Base-by-base conservation (phyloP, 768 basidiomycete species). In the Termitomyces sp. region DNA sequence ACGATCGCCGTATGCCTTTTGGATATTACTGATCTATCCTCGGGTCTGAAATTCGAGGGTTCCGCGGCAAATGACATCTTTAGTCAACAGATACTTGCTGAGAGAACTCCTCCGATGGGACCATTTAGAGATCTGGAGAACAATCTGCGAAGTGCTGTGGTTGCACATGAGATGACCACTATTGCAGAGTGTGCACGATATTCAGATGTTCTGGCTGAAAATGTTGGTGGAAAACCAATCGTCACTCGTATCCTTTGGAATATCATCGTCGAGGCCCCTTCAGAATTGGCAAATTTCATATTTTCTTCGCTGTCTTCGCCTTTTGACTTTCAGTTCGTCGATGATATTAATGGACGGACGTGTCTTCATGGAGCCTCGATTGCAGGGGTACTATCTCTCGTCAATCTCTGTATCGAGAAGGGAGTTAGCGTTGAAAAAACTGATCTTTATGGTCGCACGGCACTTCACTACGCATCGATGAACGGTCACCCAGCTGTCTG, bases 191-290 rank as follows among this genome's bases (percentile, higher is more conserved):
- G 91, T 36, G 83, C 91, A 34, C 80, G 80, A 49, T 87, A 85
- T 70, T 90, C 91, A 38, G 86, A 88, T 51, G 78, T 84, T 10
- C 80, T 93, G 29, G 76, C 81, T 1, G 82, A 86, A 66, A 84
- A 86, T 70, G 74, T 77, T 62, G 85, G 83, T 59, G 81, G 86
- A 11, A 84, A 81, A 67, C 80, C 78, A 31, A 87, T 92, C 65
- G 84, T 97, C 34, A 89, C 91, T 38, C 86, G 97, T n/a, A 93
- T 98, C 38, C 78, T 98, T 17, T 99, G 97, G 97, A 91, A 93
- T 69, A 87, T 92, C 14, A 86, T 91, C 61, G 85, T 94, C 55
- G 90, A 92, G 63, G 92, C 94, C 9, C 86, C 88, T 50, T 73
- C 79, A 2, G 83, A 84, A n/a, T 77, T 92, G 47, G 88, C 83